Conservation (phyloP, 1,284 basidiomycete species). For the Fomitopsis palustris region DNA sequence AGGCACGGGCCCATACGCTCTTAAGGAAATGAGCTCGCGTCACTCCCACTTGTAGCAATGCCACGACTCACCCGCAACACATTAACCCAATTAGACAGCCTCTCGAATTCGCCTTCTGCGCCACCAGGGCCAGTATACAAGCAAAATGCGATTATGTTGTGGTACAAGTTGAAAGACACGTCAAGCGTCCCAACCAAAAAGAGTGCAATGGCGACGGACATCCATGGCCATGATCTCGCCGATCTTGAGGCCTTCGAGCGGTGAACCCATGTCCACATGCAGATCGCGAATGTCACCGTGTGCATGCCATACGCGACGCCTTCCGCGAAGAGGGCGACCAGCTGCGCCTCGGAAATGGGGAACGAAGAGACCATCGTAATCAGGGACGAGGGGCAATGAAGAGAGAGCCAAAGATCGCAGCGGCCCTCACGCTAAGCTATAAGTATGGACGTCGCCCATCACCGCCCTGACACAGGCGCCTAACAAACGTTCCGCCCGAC, state of each 20-base stretch:
- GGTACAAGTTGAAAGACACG: conserved; percentile 18
- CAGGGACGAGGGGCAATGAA: background rate
- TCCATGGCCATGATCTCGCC: background rate
- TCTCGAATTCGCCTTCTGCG: conserved; percentile 14
- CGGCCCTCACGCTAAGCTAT: background rate
- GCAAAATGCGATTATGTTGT: conserved; percentile 23
- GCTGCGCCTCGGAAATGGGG: conserved; percentile 3
- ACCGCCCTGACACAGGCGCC: background rate
- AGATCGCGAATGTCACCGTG: conserved; percentile 1
- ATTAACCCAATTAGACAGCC: conserved; percentile 23
- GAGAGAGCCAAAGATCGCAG: background rate
- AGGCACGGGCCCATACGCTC: background rate
- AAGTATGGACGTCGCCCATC: background rate
- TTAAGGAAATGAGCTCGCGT: background rate
- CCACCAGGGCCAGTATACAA: conserved; percentile 17
- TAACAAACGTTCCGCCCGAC: background rate
- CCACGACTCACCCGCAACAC: conserved; percentile 10
- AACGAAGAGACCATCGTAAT: background rate
- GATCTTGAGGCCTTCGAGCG: background rate
- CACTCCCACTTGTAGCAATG: too few species aligned
- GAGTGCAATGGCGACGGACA: background rate
- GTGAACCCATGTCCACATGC: background rate
- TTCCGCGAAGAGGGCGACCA: conserved; percentile 2
- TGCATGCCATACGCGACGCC: conserved; percentile 4
- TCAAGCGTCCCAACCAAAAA: conserved; percentile 17